Conservation (phyloP, 2,329 filamentous ascomycete species). For the Trichophyton equinum region DNA sequence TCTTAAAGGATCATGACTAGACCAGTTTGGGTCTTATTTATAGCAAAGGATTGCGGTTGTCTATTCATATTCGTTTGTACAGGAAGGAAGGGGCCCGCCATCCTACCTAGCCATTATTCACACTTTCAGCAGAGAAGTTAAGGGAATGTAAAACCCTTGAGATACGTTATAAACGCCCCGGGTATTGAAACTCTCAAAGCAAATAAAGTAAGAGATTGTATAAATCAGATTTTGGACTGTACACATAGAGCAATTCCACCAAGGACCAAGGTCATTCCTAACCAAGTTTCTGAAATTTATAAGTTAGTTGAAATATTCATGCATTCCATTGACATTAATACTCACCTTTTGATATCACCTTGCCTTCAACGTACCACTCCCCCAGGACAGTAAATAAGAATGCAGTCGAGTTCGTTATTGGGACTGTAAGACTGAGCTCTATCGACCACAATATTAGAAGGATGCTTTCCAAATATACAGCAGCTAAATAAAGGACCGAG, state of each 20-base stretch:
- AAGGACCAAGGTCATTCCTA: slow-evolving; percentile 69
- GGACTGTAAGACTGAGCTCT: slow-evolving; percentile 88
- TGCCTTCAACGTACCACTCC: slow-evolving; percentile 88
- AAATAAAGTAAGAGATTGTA: neutral
- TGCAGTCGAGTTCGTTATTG: slow-evolving; percentile 85
- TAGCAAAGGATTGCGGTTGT: neutral
- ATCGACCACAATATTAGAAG: neutral
- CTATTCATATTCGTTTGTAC: neutral
- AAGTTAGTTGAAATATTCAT: neutral
- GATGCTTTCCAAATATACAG: neutral
- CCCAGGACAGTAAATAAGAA: slow-evolving; percentile 93
- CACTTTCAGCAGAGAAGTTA: neutral
- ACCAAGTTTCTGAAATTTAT: slow-evolving; percentile 54
- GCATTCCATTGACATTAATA: slow-evolving; percentile 8
- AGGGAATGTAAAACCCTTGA: neutral
- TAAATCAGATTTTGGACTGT: slow-evolving; percentile 35
- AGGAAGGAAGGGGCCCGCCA: neutral
- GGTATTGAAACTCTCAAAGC: neutral
- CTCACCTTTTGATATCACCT: slow-evolving; percentile 71
- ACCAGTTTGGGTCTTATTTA: neutral
- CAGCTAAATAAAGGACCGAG: slow-evolving; percentile 5
- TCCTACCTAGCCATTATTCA: neutral
- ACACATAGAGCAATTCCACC: slow-evolving; percentile 75
- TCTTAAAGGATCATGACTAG: neutral
- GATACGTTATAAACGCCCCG: neutral